Base-by-base conservation (phyloP, 2,329 filamentous ascomycete genomes). In the Amphichorda felina region DNA sequence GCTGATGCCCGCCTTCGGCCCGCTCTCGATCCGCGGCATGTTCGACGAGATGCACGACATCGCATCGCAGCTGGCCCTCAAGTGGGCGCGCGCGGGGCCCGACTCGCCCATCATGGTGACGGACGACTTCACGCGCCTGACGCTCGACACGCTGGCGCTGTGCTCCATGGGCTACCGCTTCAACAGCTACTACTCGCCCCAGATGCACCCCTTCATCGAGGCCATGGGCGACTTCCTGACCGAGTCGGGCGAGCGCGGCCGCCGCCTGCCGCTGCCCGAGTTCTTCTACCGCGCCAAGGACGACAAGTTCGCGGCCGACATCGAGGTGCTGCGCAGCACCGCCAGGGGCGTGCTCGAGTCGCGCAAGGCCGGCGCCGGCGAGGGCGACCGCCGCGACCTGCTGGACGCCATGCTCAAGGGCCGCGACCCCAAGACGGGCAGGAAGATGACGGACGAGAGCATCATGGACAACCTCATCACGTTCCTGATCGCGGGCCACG, bases 151-250 rank as follows among this genome's bases (percentile, higher is more conserved):
- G 0, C 66, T 87, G 8, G 78, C 77, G 2, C 64, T 87, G 3
- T 81, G 79, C 51, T 63, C 73, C n/a, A 80, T 83, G 74, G 71
- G 72, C 26, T 79, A 68, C 40, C 74, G 81, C 14, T 86, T 86
- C 64, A 86, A 86, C 55, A 79, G 72, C 1, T 85, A 79, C 54
- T 87, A 86, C 49, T 64, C 66, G 19, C 70, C 82, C 11, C 63
- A 74, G 8, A 59, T 80, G 51, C 82, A 87, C 43, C 79, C 80
- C 0, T 86, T 87, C 45, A 65, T 85, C 27, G 53, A 63, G 32
- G 68, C 75, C 33, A 82, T 84, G 78, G 62, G 63, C 4, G 63
- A 63, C 9, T 68, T 78, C 33, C 59, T 84, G 5, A 48, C 51
- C 16, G 72, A 75, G 40, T 69, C 66, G 4, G 72, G 68, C n/a